These are phyloP conservation scores for Diatrype stigma DNA, from an alignment of 2,329 filamentous ascomycete species.

Conservation along the genomic window DNA sequence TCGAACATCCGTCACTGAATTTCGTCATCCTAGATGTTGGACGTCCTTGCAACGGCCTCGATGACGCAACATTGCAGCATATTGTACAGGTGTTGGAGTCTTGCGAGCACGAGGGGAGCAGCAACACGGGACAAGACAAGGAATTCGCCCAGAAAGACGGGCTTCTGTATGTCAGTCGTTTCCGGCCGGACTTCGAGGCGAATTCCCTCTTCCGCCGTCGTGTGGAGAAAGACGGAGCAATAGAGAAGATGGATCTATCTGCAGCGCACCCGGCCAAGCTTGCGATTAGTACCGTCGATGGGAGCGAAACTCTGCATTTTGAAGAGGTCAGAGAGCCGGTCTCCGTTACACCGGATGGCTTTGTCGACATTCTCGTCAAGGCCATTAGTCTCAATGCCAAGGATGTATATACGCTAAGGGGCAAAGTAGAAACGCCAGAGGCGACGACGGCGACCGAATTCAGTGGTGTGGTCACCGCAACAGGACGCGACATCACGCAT, in stretches of 20 bases:
- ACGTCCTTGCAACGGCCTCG: too few species aligned
- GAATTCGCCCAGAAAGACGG: conserved; percentile 2
- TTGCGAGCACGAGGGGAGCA: too few species aligned
- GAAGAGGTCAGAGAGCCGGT: conserved; percentile 5
- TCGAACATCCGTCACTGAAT: conserved; percentile 13
- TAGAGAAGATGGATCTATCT: neutral
- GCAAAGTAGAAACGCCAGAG: neutral
- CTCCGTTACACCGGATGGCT: neutral
- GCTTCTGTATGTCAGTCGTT: conserved; percentile 11
- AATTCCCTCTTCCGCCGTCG: conserved; percentile 12
- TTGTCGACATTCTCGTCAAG: conserved; percentile 3
- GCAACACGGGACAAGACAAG: neutral
- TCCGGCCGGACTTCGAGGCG: conserved; percentile 6
- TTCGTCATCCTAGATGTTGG: conserved; percentile 8
- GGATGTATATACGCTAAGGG: conserved; percentile 15
- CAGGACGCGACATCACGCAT: neutral
- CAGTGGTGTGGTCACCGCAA: neutral
- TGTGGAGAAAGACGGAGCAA: neutral
- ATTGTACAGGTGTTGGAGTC: too few species aligned
- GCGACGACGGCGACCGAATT: neutral
- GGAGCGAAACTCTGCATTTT: conserved; percentile 14
- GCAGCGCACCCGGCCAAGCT: conserved; percentile 4
- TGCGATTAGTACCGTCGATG: conserved; percentile 1
- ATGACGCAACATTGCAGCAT: too few species aligned
- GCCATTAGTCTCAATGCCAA: conserved; percentile 20